A percentile compares a stretch with the other conserved stretches of the same genome.
Evolutionary conservation across 192 early-diverging fungal genomes (phyloP).

Genomic region (Kickxella alabastrina): DNA sequence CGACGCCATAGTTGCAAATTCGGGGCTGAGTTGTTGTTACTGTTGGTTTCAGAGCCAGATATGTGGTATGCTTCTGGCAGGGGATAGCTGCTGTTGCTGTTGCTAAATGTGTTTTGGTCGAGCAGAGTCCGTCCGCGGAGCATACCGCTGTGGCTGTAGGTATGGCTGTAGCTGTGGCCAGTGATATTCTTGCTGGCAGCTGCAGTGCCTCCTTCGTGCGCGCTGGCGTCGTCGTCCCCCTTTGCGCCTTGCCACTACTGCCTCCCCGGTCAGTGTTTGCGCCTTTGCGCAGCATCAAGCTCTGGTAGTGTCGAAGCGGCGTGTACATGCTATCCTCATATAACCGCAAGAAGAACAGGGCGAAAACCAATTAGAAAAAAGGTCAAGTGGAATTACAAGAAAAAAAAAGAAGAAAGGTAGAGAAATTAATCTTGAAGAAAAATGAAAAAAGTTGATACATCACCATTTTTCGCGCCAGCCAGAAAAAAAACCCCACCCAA

Average conservation of each 20-base stretch:
- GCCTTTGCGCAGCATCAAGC: neutral
- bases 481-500: too few relatives aligned
- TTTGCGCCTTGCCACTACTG: neutral
- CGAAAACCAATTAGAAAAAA: too few relatives aligned
- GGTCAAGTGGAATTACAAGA: too few relatives aligned
- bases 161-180: neutral
- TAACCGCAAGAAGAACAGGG: neutral
- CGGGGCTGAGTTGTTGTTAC: neutral
- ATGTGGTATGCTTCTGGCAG: neutral
- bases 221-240: neutral
- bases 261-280: neutral
- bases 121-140: slow-evolving; percentile 9
- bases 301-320: slow-evolving; percentile 6
- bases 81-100: neutral
- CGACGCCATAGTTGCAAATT: slow-evolving; percentile 6
- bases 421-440: too few relatives aligned
- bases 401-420: too few relatives aligned
- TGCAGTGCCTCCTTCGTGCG: neutral
- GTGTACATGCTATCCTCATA: slow-evolving; percentile 12
- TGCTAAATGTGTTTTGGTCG: slow-evolving; percentile 1
- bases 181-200: neutral
- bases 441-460: too few relatives aligned
- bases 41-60: neutral
- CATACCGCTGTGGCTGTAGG: slow-evolving; percentile 13
- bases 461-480: too few relatives aligned